Conservation (phyloP, 768 basidiomycete genomes). For the Phallus indusiatus region DNA sequence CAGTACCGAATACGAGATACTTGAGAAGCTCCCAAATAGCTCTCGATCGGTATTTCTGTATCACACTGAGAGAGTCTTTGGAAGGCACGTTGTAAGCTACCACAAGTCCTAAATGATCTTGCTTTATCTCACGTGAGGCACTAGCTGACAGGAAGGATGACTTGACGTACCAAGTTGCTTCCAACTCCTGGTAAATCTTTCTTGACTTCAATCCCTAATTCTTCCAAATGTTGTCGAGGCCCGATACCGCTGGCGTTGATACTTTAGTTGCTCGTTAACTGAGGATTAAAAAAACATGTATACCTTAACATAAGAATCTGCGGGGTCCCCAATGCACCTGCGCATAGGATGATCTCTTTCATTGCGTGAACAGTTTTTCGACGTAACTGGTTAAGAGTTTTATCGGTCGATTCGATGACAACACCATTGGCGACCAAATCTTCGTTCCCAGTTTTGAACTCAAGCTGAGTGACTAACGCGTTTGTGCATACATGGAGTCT, state of each 20-base stretch:
- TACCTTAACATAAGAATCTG: conserved; percentile 32
- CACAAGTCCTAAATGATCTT: conserved; percentile 31
- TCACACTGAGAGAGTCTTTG: conserved; percentile 22
- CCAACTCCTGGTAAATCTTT: conserved; percentile 28
- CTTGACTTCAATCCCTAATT: conserved; percentile 20
- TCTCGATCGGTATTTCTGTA: conserved; percentile 19
- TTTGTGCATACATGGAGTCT: background rate
- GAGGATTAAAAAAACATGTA: background rate
- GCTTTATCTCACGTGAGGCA: conserved; percentile 14
- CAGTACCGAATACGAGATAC: conserved; percentile 26
- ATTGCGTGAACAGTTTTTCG: background rate
- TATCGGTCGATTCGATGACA: background rate
- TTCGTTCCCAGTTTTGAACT: background rate
- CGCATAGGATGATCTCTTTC: conserved; percentile 24
- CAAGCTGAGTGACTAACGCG: background rate
- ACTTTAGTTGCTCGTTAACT: background rate
- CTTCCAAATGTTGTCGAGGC: conserved; percentile 26
- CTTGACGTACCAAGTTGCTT: conserved; percentile 14
- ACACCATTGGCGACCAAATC: background rate
- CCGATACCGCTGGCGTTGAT: conserved; percentile 31
- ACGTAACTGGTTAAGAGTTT: no score
- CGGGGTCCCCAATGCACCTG: conserved; percentile 32
- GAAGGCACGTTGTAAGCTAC: conserved; percentile 25
- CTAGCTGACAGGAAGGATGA: background rate
- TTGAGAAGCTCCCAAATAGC: conserved; percentile 24